Percentiles rank a stretch among this genome's conserved stretches.
These are phyloP conservation scores for Crithidia mellificae DNA, from an alignment of 208 protist genomes.

Conservation along the genomic window DNA sequence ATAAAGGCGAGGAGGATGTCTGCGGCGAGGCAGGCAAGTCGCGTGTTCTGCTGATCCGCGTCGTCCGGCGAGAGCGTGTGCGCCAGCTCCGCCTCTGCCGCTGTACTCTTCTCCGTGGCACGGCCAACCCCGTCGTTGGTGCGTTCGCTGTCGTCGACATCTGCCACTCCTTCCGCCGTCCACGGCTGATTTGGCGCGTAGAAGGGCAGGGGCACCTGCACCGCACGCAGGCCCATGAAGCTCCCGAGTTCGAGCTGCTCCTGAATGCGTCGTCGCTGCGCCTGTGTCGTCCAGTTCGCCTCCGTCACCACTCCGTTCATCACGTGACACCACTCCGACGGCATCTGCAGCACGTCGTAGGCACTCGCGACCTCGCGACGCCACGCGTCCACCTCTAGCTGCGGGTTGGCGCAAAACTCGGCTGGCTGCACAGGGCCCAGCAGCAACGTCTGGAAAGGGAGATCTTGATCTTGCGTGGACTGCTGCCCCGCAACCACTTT, in stretches of 20 bases:
- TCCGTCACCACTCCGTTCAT: conserved; percentile 51
- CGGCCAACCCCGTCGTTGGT: neutral
- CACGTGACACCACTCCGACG: conserved; percentile 50
- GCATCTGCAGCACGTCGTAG: conserved; percentile 39
- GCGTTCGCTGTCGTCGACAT: conserved; percentile 18
- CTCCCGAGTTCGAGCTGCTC: conserved; percentile 69
- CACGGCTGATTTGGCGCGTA: conserved; percentile 9
- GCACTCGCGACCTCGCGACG: conserved; percentile 12
- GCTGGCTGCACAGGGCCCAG: conserved; percentile 16
- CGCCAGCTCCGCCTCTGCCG: neutral
- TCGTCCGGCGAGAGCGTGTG: conserved; percentile 1
- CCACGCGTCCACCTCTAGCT: conserved; percentile 10
- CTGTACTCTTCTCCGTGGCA: too few species aligned
- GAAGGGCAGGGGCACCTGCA: conserved; percentile 70
- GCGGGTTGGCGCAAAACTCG: neutral
- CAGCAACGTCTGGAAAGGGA: conserved; percentile 27
- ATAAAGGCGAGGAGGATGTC: conserved; percentile 47
- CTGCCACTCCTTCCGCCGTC: conserved; percentile 8
- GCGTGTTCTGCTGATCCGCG: conserved; percentile 35
- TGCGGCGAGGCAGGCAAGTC: conserved; percentile 35
- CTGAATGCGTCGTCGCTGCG: conserved; percentile 24
- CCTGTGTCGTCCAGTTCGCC: conserved; percentile 35
- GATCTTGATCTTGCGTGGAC: neutral
- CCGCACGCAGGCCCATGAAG: conserved; percentile 71
- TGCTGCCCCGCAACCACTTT: too few species aligned